These are phyloP conservation scores for Inonotus hispidus DNA, from an alignment of 1,284 basidiomycete species.

Conservation along the genomic window DNA sequence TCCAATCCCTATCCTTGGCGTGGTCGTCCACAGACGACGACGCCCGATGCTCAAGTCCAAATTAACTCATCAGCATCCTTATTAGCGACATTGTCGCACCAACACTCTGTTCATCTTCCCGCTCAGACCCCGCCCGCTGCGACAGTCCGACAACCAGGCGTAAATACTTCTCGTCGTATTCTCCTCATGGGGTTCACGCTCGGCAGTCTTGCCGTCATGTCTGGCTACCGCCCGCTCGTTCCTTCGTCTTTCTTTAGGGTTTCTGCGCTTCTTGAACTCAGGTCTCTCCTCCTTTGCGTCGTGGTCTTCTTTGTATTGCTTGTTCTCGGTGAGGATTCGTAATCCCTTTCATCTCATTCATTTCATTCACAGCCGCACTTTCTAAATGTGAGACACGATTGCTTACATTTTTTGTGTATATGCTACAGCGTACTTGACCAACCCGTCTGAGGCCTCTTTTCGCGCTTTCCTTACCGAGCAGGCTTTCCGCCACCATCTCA, in stretches of 20 bases:
- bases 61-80: neutral
- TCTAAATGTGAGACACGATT: neutral
- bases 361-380: constrained; percentile 14
- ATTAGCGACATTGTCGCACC: constrained; percentile 5
- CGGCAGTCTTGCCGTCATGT: constrained; percentile 55
- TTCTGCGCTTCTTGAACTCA: constrained; percentile 54
- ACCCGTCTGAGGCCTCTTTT: constrained; percentile 89
- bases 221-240: constrained; percentile 48
- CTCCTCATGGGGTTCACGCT: constrained; percentile 60
- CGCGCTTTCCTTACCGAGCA: constrained; percentile 91
- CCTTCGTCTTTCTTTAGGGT: constrained; percentile 42
- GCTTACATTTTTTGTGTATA: neutral
- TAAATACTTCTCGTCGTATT: constrained; percentile 25
- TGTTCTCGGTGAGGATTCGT: constrained; percentile 59
- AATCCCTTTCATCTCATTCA: constrained; percentile 16
- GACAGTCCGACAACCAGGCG: neutral
- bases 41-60: neutral
- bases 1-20: neutral
- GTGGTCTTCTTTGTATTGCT: constrained; percentile 62
- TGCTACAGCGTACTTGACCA: constrained; percentile 81
- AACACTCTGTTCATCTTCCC: neutral
- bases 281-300: constrained; percentile 60
- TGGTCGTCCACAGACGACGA: constrained; percentile 3
- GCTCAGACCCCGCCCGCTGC: constrained; percentile 15
- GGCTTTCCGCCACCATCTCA: constrained; percentile 90